Evolutionary conservation across 148 eudicot genomes (phyloP).

Genomic region (Talinum fruticosum): DNA sequence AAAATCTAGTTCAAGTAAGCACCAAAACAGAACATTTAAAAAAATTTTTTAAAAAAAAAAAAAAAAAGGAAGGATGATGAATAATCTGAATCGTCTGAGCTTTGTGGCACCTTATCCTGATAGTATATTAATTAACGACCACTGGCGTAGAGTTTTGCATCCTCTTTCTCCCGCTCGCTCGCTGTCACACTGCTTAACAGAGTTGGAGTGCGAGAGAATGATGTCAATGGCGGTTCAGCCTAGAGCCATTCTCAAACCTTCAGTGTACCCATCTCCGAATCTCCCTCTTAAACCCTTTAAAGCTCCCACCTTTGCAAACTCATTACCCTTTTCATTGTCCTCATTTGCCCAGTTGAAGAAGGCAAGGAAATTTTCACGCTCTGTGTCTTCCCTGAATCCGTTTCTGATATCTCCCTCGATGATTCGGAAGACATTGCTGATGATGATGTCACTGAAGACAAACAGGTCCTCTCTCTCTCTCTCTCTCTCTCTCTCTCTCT

Average conservation of each 20-base stretch:
- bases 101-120: constrained; percentile 17
- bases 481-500: background rate
- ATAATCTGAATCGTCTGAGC: background rate
- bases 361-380: constrained; percentile 15
- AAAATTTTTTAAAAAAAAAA: too few relatives aligned
- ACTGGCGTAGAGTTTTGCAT: background rate
- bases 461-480: constrained; percentile 35
- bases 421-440: constrained; percentile 13
- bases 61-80: background rate
- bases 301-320: constrained; percentile 27
- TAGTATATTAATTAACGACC: constrained; percentile 1
- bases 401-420: constrained; percentile 27
- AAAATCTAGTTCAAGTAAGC: too few relatives aligned
- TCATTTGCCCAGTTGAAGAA: constrained; percentile 21
- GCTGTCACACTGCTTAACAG: constrained; percentile 5
- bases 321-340: constrained; percentile 23
- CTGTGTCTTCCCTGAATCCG: constrained; percentile 43
- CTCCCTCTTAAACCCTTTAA: constrained; percentile 29
- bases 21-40: too few relatives aligned
- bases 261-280: constrained; percentile 34
- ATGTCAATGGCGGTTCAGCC: constrained; percentile 65
- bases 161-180: constrained; percentile 19
- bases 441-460: constrained; percentile 20
- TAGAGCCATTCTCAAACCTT: constrained; percentile 32
- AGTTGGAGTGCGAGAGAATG: constrained; percentile 35